Evolutionary conservation across 1,284 basidiomycete genomes (phyloP).

Genomic region (Thecaphora thlaspeos): DNA sequence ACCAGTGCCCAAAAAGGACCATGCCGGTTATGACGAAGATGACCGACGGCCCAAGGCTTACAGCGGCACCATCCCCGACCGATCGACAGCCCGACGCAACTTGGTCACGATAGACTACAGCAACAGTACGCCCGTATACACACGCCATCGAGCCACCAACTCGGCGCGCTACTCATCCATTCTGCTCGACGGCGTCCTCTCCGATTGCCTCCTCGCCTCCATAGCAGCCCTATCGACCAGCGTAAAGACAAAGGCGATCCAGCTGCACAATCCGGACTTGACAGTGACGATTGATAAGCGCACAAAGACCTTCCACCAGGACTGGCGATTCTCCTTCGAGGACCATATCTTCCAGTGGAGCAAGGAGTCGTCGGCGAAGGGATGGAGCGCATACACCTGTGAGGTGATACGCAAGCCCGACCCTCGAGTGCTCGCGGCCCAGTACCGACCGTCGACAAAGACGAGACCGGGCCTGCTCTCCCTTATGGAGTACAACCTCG

Average conservation of each 20-base stretch:
- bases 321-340: conserved; percentile 74
- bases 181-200: conserved; percentile 32
- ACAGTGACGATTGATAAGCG: conserved; percentile 69
- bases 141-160: conserved; percentile 28
- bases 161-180: conserved; percentile 25
- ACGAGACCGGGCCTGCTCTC: conserved; percentile 70
- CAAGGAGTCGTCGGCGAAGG: conserved; percentile 9
- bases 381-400: conserved; percentile 22
- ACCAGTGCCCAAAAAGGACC: conserved; percentile 18
- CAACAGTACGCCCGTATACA: conserved; percentile 28
- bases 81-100: conserved; percentile 13
- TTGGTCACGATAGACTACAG: conserved; percentile 20
- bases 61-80: conserved; percentile 24
- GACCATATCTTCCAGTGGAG: conserved; percentile 60
- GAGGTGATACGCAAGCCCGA: conserved; percentile 79
- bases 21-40: background rate
- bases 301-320: conserved; percentile 71
- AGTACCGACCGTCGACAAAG: conserved; percentile 70
- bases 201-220: conserved; percentile 22
- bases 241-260: conserved; percentile 69
- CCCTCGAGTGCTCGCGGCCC: conserved; percentile 76
- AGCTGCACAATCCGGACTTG: conserved; percentile 72
- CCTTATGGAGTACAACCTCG: conserved; percentile 79
- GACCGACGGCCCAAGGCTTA: conserved; percentile 9
- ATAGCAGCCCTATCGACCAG: conserved; percentile 20